Conservation (phyloP, 352 stramenopile species). For the Phytopythium cucurbitacearum region DNA sequence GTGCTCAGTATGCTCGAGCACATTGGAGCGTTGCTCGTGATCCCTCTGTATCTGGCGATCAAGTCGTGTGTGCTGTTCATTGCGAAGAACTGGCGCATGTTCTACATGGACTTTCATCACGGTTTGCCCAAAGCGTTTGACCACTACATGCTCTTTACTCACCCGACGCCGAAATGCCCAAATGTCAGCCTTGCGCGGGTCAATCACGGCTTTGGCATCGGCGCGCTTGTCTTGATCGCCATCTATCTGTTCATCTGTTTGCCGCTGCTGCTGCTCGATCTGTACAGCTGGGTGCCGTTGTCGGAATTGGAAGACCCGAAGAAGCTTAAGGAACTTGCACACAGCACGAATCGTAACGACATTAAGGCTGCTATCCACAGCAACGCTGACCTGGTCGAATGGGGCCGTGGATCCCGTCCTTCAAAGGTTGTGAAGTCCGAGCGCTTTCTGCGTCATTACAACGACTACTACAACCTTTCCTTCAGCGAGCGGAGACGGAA, state of each 20-base stretch:
- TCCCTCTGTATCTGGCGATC: conserved; percentile 47
- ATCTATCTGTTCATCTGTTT: conserved; percentile 50
- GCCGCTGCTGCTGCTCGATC: conserved; percentile 45
- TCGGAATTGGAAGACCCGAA: conserved; percentile 32
- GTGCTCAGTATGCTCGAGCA: conserved; percentile 33
- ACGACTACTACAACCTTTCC: conserved; percentile 29
- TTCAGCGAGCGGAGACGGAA: conserved; percentile 30
- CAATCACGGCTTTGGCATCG: conserved; percentile 40
- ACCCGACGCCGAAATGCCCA: conserved; percentile 14
- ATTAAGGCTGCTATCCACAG: conserved; percentile 51
- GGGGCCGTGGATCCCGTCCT: conserved; percentile 1
- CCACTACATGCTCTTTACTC: conserved; percentile 16
- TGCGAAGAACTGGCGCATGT: conserved; percentile 26
- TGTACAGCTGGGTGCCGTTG: conserved; percentile 55
- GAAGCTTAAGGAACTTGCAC: conserved; percentile 17
- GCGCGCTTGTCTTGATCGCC: conserved; percentile 30
- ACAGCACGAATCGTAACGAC: conserved; percentile 21
- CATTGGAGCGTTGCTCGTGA: conserved; percentile 41
- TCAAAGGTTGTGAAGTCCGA: conserved; percentile 6
- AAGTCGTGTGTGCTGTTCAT: conserved; percentile 63
- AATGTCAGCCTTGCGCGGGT: conserved; percentile 17
- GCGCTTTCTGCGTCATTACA: conserved; percentile 20
- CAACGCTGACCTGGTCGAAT: conserved; percentile 45
- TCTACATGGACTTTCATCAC: conserved; percentile 21
- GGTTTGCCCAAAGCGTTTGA: conserved; percentile 8